Evolutionary conservation across 2,329 filamentous ascomycete genomes (phyloP), one percentile per base, ranked within the genome.

Genomic region (Trichophyton schoenleinii): DNA sequence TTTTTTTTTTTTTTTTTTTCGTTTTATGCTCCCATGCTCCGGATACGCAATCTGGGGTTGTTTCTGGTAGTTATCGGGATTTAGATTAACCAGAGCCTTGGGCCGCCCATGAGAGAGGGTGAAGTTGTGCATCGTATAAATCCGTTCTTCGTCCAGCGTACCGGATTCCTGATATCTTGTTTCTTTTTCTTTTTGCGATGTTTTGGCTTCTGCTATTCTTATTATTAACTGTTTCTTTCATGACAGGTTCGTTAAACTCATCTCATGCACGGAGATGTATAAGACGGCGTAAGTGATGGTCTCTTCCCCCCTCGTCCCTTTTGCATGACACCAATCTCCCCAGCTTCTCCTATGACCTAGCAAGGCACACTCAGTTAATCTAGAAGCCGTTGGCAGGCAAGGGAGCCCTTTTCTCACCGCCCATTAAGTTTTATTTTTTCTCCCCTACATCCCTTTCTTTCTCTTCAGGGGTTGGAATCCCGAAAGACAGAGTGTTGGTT

Each of bases 61-160:
- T 53, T 53, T 31, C 49, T 53, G 49, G 22, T 53, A 3, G 22
- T 53, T 53, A 3, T 53, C 49, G 49, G 49, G 49, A 53, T 53
- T 53, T 53, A 53, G 49, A 53, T 53, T 53, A 53, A 53, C 49
- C 49, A 53, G 13, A 53, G 49, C 49, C 49, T 31, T 53, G 49
- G 49, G 49, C 49, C 49, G 49, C 49, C 49, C 49, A 53, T 53
- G 49, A 34, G 22, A 53, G 11, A 13, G 34, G 9, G 34, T 4
- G 34, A 38, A 11, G 49, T 25, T 53, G 49, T 53, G 49, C 49
- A 53, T 53, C 25, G 49, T 53, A 34, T 53, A 53, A 31, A 18
- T 31, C 28, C 28, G 49, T 53, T 53, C 49, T 28, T 53, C 13
- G 49, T 53, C 49, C 49, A 53, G 49, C 22, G 8, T 53, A 28